Base-by-base conservation (phyloP, 768 basidiomycete genomes). In the Guyanaporus albipodus region DNA sequence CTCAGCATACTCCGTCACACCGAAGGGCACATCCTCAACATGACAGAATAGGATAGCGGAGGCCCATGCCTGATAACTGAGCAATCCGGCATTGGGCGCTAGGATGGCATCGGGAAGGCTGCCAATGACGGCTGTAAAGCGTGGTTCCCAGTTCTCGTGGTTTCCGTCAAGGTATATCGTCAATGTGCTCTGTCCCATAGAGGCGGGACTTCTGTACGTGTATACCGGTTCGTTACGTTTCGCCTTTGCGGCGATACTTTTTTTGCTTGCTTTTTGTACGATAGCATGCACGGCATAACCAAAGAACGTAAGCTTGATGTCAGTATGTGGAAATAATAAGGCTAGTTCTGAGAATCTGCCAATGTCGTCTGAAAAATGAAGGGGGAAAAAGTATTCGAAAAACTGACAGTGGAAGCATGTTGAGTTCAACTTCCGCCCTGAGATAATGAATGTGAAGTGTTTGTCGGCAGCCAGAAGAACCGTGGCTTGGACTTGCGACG, bases 301-400 rank as follows among this genome's bases (percentile, higher is more conserved):
- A 41, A 73, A 71, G 45, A 77, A 56, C 29, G 67, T 63, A 15
- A 77, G 59, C 46, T 68, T 68, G 48, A 75, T 62, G 49, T 76
- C 73, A 17, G 72, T 73, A 51, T 75, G 56, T 15, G 73, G 73
- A 15, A 74, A 55, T 29, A 75, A 57, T 19, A 77, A 56, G 5
- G 73, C 76, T 29, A 77, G 55, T 51, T 77, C 75, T 12, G 71
- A 68, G 52, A 74, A 76, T 27, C 76, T 73, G 42, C 24, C 23
- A 31, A 38, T 14, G 19, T 19, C n/a, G 10, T 48, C 18, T 47
- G 41, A 42, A 41, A 21, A 15, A 17, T 14, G 33, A 43, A 28
- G 24, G 19, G 9, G 12, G 28, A 3, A 2, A 8, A 27, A 8
- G 22, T 22, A 35, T 14, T 21, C 17, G 17, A 45, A 27, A 9